These are phyloP conservation scores for Aspergillus quadricinctus DNA, from an alignment of 2,329 filamentous ascomycete species.

Conservation along the genomic window DNA sequence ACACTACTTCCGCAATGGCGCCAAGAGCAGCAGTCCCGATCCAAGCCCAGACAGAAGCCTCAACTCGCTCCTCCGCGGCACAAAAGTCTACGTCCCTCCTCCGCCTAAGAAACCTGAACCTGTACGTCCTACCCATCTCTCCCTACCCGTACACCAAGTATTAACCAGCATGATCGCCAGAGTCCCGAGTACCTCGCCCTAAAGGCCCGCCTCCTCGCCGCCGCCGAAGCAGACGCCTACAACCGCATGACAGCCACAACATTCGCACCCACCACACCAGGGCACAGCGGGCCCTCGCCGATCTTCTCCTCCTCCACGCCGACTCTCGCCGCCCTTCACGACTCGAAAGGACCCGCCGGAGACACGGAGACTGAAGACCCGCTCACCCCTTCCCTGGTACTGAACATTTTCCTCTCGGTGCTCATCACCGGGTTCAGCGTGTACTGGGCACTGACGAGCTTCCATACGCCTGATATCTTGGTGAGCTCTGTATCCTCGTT, in stretches of 20 bases:
- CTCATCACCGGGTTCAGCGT: slow-evolving; percentile 57
- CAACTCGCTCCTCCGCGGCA: slow-evolving; percentile 66
- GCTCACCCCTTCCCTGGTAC: slow-evolving; percentile 57
- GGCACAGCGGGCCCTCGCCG: slow-evolving; percentile 49
- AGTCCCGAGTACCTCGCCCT: slow-evolving; percentile 79
- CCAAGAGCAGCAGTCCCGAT: slow-evolving; percentile 2
- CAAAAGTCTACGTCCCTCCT: slow-evolving; percentile 72
- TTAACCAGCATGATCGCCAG: slow-evolving; percentile 5
- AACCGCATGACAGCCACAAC: slow-evolving; percentile 61
- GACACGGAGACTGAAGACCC: slow-evolving; percentile 42
- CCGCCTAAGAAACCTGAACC: slow-evolving; percentile 72
- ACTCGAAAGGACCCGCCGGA: slow-evolving; percentile 24
- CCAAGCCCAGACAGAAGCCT: slow-evolving; percentile 45
- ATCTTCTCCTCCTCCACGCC: slow-evolving; percentile 53
- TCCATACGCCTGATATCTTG: slow-evolving; percentile 31
- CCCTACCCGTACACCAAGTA: background rate
- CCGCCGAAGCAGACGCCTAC: slow-evolving; percentile 80
- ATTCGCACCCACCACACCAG: slow-evolving; percentile 43
- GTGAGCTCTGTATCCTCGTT: slow-evolving; percentile 14
- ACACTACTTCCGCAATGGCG: slow-evolving; percentile 21
- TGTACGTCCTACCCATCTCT: slow-evolving; percentile 45
- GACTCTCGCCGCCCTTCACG: slow-evolving; percentile 47
- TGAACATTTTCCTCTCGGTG: slow-evolving; percentile 87
- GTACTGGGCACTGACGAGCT: slow-evolving; percentile 40
- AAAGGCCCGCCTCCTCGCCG: slow-evolving; percentile 77